phyloP scores from a whole-genome alignment of 768 basidiomycete species.

The Sistotremastrum niveocremeum region DNA sequence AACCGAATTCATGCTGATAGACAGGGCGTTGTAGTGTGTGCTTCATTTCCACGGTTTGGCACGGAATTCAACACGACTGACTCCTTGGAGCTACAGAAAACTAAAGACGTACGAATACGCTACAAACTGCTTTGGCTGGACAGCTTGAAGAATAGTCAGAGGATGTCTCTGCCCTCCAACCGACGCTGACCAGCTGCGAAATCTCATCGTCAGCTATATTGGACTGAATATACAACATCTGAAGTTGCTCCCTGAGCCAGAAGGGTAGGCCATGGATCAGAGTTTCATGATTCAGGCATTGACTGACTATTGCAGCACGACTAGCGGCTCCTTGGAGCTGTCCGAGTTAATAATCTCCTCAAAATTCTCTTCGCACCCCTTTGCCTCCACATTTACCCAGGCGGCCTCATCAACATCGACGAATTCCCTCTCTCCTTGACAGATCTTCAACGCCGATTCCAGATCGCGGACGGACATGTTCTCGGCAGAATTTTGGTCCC shows the following conservation, averaged over 20 bases:
- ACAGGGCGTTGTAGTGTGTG: constrained; percentile 70
- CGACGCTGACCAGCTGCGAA: constrained; percentile 73
- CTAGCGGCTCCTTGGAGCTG: no score
- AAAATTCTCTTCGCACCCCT: constrained; percentile 60
- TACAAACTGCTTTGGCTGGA: constrained; percentile 80
- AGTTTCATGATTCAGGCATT: no score
- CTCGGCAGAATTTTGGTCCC: constrained; percentile 71
- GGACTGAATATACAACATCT: constrained; percentile 86
- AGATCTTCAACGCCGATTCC: constrained; percentile 73
- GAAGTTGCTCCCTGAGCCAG: constrained; percentile 87
- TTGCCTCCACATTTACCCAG: constrained; percentile 29
- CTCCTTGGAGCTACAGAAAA: constrained; percentile 25
- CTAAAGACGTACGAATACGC: constrained; percentile 41
- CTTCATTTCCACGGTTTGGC: constrained; percentile 14
- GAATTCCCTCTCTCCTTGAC: constrained; percentile 73
- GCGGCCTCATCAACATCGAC: constrained; percentile 41
- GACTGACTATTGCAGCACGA: no score
- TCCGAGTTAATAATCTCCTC: no score
- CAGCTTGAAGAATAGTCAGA: constrained; percentile 41
- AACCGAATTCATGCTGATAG: constrained; percentile 49
- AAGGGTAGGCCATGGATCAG: constrained; percentile 41
- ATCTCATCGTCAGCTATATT: constrained; percentile 76
- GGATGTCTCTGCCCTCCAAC: no score
- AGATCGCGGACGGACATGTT: constrained; percentile 63
- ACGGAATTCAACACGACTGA: background rate